These are phyloP conservation scores for Yamadazyma tumulicola DNA, from an alignment of 805 yeast species.

Conservation along the genomic window DNA sequence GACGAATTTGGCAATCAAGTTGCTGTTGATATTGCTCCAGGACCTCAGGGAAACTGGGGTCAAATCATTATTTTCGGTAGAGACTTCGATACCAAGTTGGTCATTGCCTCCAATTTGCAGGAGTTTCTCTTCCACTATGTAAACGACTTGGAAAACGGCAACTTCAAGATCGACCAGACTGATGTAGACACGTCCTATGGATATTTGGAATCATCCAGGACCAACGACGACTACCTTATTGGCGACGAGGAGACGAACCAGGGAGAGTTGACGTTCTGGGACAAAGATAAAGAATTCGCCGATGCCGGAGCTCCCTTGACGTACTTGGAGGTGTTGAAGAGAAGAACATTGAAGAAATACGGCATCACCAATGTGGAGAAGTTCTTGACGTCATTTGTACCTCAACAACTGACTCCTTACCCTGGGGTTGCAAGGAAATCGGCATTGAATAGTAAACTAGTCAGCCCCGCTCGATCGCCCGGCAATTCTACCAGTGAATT, in stretches of 20 bases:
- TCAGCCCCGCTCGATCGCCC: conserved; percentile 9
- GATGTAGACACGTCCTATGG: conserved; percentile 31
- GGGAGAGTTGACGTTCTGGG: conserved; percentile 39
- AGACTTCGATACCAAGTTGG: conserved; percentile 42
- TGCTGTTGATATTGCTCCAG: conserved; percentile 41
- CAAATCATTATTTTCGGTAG: conserved; percentile 43
- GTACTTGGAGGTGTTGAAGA: conserved; percentile 41
- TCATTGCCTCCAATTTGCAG: conserved; percentile 34
- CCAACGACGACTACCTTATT: conserved; percentile 37
- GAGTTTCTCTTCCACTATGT: conserved; percentile 39
- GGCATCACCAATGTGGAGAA: conserved; percentile 34
- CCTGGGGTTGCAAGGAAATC: conserved; percentile 7
- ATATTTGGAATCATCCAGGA: conserved; percentile 33
- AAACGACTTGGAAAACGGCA: conserved; percentile 40
- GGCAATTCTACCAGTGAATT: conserved; percentile 12
- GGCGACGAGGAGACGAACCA: conserved; percentile 45
- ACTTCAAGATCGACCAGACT: conserved; percentile 36
- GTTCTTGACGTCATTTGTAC: conserved; percentile 37
- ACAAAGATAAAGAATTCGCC: conserved; percentile 35
- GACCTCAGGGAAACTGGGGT: conserved; percentile 38
- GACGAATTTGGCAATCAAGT: conserved; percentile 43
- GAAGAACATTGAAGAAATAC: conserved; percentile 37
- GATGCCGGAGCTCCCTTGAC: conserved; percentile 25
- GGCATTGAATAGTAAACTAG: conserved; percentile 5
- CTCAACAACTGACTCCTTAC: conserved; percentile 15